phyloP scores from a whole-genome alignment of 805 yeast genomes.

The Soucietia sequanensis region DNA sequence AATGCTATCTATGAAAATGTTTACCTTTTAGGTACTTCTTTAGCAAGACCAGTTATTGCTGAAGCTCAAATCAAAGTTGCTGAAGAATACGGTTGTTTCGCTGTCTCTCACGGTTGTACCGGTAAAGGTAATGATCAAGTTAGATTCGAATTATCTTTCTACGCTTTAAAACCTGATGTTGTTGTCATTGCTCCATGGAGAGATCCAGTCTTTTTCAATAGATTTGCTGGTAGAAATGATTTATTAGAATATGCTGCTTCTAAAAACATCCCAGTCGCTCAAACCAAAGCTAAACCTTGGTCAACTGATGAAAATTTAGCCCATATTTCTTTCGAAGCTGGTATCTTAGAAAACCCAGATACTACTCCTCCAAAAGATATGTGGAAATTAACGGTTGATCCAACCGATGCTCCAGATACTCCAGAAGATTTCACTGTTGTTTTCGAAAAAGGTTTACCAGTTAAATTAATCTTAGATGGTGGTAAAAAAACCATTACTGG shows the following conservation, averaged over 20 bases:
- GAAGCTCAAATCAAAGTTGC: constrained; percentile 98
- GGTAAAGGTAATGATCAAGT: constrained; percentile 99
- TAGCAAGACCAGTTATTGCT: constrained; percentile 98
- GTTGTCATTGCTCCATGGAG: constrained; percentile 99
- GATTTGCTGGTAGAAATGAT: constrained; percentile 98
- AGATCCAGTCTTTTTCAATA: constrained; percentile 88
- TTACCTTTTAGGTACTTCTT: constrained; percentile 92
- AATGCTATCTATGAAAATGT: constrained; percentile 98
- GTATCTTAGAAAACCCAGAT: constrained; percentile 98
- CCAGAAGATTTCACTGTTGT: constrained; percentile 88
- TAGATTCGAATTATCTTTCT: constrained; percentile 94
- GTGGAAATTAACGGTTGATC: constrained; percentile 99
- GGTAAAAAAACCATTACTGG: constrained; percentile 65
- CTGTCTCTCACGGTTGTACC: constrained; percentile 98
- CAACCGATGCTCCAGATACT: constrained; percentile 87
- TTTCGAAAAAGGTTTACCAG: constrained; percentile 86
- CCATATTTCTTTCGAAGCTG: constrained; percentile 98
- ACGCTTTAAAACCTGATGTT: constrained; percentile 97
- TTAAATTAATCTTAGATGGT: constrained; percentile 69
- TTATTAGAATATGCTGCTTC: constrained; percentile 89
- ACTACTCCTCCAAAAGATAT: constrained; percentile 99
- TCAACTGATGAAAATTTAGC: constrained; percentile 99
- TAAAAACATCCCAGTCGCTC: constrained; percentile 91
- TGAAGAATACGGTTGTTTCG: constrained; percentile 95
- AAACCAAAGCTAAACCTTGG: constrained; percentile 99